Conservation (phyloP, 805 yeast genomes). For the Cyberlindnera saturnus region DNA sequence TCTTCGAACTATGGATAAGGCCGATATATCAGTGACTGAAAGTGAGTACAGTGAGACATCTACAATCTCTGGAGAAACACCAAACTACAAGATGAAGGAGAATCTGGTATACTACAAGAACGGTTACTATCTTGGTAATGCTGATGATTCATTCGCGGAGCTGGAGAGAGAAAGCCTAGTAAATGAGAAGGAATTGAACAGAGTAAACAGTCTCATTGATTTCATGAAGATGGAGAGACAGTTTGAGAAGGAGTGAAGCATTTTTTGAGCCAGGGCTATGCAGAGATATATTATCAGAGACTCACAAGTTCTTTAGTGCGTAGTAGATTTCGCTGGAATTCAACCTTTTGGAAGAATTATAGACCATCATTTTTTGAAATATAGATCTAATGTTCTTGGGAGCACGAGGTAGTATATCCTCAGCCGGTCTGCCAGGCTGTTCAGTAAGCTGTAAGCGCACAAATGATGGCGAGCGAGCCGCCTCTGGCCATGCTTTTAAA, state of each 20-base stretch:
- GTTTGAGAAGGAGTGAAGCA: constrained; percentile 4
- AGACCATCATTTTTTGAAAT: constrained; percentile 39
- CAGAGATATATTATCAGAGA: not conserved
- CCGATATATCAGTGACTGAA: constrained; percentile 14
- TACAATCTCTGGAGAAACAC: constrained; percentile 20
- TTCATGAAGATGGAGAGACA: constrained; percentile 20
- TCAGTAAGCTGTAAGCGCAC: constrained; percentile 24
- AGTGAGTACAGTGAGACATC: constrained; percentile 24
- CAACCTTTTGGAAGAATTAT: constrained; percentile 29
- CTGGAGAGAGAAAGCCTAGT: constrained; percentile 16
- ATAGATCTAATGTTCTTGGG: constrained; percentile 18
- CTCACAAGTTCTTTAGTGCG: not conserved
- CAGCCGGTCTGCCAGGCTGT: constrained; percentile 14
- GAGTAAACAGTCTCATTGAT: constrained; percentile 17
- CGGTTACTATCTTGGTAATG: constrained; percentile 20
- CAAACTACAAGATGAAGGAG: constrained; percentile 19
- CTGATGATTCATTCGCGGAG: constrained; percentile 19
- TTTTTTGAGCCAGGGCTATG: not conserved
- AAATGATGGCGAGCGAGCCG: constrained; percentile 32
- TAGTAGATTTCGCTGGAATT: constrained; percentile 23
- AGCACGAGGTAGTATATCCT: constrained; percentile 32
- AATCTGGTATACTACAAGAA: constrained; percentile 22
- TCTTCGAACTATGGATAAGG: constrained; percentile 9
- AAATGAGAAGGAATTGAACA: constrained; percentile 16
- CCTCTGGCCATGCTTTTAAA: constrained; percentile 36